Base-by-base conservation (phyloP, 768 basidiomycete genomes). In the Dictyophora rubrovolvata region DNA sequence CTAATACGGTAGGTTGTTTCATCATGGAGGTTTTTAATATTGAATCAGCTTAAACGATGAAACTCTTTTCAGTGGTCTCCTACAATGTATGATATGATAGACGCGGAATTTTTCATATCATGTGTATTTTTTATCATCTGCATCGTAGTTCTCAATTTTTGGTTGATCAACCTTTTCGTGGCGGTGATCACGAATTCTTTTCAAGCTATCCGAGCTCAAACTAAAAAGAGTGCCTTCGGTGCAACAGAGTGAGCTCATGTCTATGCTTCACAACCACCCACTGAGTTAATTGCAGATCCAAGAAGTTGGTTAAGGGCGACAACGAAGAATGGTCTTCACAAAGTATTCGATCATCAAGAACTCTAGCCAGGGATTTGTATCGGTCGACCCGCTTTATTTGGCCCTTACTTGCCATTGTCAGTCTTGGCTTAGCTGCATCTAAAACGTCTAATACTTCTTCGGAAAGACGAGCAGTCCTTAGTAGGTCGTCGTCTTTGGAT, bases 121-220 rank as follows among this genome's bases (percentile, higher is more conserved):
- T 86, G 81, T 62, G 75, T 93, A 60, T 97, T 90, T 73, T 96
- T 90, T 74, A 85, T 97, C 61, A 72, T 84, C 33, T 85, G 85
- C 56, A 75, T 97, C 61, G 73, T 98, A 63, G 79, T 96, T 21
- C 78, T 97, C 65, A 95, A 97, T 70, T 91, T 96, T 69, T 92
- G 90, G 90, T 77, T 95, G 60, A 86, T 94, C 76, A 93, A 93
- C 68, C 71, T 96, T 48, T 88, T 94, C 68, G 90, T 96, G 58
- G 93, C 94, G 17, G 93, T 96, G n/a, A 94, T 95, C 62, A 91
- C 92, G 28, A 88, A 92, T 66, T 89, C 90, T 0, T 98, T 98
- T 69, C 83, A 83, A 17, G 89, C 87, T 16, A 96, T 96, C 61
- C 77, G 91, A 36, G 78, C 82, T 4, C 85, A 91, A 66, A 96